Evolutionary conservation across 495 filamentous ascomycete species (phyloP), one percentile per base, ranked within the genome.

Genomic region (Podospora tetraspora): DNA sequence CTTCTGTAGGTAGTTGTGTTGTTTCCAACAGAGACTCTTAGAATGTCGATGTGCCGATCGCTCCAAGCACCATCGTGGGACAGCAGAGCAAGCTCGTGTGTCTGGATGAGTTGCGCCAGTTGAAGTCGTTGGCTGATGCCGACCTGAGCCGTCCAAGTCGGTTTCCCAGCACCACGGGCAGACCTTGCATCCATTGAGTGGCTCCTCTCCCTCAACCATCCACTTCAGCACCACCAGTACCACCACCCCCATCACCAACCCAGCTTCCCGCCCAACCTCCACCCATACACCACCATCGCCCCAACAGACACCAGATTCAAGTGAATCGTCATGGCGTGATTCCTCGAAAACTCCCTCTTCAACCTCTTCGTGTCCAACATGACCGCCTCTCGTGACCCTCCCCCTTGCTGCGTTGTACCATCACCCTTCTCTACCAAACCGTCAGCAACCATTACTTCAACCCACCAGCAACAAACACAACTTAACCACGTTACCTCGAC

Each of bases 271-370:
- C 79, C 82, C 69, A 88, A 68, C 59, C 75, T 76, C 70, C 80
- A 80, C 1, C 82, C 84, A 76, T 86, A 87, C 70, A 78, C 79
- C 8, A 87, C 27, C 34, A 83, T 84, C 8, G 82, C 82, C 2
- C 79, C 76, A 62, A 87, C 76, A 0, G 81, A 78, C 30, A 86
- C 74, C 16, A 86, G 69, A 72, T 88, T 87, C 7, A 87, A 64
- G 71, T 87, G 84, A 60, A 87, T 87, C 21, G 75, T 78, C 82
- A 85, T 87, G 6, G 84, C 84, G 68, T 88, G 84, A 60, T 79
- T 81, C 7, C 71, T 70, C 8, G 78, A 76, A 66, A 88, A 87
- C 3, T 64, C 68, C n/a, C 77, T 77, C 68, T 82, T 84, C 0
- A 81, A 68, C 23, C 66, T 68, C 32, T 75, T 68, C 72, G 83